These are phyloP conservation scores for Gastrolobium bilobum DNA, from an alignment of 306 rosid species.

Conservation along the genomic window DNA sequence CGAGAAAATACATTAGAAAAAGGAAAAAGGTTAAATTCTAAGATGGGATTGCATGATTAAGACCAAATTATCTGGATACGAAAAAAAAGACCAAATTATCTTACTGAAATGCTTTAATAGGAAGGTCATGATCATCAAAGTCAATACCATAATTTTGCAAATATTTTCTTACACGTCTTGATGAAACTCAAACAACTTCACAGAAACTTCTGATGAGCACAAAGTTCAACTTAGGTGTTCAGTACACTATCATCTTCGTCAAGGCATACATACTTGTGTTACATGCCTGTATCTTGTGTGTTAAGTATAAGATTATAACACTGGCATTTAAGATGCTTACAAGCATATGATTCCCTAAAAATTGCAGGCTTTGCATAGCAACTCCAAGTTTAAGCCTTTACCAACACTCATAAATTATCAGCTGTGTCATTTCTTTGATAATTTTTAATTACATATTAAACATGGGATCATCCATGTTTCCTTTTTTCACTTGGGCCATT, in stretches of 20 bases:
- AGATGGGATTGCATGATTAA: conserved; percentile 2
- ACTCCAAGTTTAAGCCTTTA: background rate
- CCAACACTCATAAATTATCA: background rate
- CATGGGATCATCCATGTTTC: background rate
- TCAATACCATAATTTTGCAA: conserved; percentile 89
- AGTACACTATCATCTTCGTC: conserved; percentile 25
- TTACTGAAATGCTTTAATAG: conserved; percentile 80
- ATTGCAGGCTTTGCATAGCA: conserved; percentile 15
- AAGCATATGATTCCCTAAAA: conserved; percentile 6
- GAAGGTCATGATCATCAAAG: conserved; percentile 78
- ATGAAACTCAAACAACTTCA: conserved; percentile 18
- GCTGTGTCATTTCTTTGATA: background rate
- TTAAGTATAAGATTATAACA: background rate
- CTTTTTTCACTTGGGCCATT: background rate
- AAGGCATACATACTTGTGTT: background rate
- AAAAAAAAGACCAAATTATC: too few relatives aligned
- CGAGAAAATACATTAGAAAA: background rate
- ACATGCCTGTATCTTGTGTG: background rate
- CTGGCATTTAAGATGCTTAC: background rate
- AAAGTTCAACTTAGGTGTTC: background rate
- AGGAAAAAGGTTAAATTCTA: background rate
- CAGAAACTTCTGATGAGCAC: background rate
- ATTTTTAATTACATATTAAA: conserved; percentile 7
- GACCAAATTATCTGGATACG: conserved; percentile 7
- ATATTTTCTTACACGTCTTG: conserved; percentile 32